Evolutionary conservation across 345 rosid species (phyloP).

Genomic region (Citrus glauca): DNA sequence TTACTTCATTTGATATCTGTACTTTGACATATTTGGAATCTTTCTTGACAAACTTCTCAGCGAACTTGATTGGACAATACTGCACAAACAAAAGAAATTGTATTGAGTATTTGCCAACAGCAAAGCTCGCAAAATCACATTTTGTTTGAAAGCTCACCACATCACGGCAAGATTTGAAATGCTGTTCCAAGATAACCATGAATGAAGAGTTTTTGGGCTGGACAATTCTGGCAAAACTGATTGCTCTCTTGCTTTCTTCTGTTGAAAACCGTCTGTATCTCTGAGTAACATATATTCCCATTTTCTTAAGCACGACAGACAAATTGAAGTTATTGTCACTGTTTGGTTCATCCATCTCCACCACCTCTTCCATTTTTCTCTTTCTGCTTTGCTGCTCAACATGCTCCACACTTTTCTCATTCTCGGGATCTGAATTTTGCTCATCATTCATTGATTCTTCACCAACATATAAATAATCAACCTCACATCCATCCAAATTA

Average conservation of each 20-base stretch:
- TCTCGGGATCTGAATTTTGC: neutral
- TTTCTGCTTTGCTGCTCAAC: slow-evolving; percentile 3
- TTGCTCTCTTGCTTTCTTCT: slow-evolving; percentile 26
- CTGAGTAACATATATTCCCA: slow-evolving; percentile 12
- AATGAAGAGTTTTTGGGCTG: slow-evolving; percentile 35
- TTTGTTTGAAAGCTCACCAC: neutral
- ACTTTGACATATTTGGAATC: neutral
- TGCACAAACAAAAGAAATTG: slow-evolving; percentile 1
- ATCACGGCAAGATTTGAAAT: fast-evolving
- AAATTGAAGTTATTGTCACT: neutral
- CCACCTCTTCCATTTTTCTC: slow-evolving; percentile 13
- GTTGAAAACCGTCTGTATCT: slow-evolving; percentile 2
- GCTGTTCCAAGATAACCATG: slow-evolving; percentile 27
- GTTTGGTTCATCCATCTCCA: neutral
- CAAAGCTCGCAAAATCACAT: neutral
- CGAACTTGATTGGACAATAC: slow-evolving; percentile 6
- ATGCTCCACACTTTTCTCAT: neutral
- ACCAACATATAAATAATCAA: slow-evolving; percentile 19
- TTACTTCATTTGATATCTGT: neutral
- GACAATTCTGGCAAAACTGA: slow-evolving; percentile 26
- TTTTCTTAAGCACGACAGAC: neutral
- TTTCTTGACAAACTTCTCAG: neutral
- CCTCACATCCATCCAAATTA: slow-evolving; percentile 34
- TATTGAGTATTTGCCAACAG: neutral
- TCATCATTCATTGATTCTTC: neutral